Conservation (phyloP, 2,329 filamentous ascomycete genomes). For the Pseudogymnoascus sp. region DNA sequence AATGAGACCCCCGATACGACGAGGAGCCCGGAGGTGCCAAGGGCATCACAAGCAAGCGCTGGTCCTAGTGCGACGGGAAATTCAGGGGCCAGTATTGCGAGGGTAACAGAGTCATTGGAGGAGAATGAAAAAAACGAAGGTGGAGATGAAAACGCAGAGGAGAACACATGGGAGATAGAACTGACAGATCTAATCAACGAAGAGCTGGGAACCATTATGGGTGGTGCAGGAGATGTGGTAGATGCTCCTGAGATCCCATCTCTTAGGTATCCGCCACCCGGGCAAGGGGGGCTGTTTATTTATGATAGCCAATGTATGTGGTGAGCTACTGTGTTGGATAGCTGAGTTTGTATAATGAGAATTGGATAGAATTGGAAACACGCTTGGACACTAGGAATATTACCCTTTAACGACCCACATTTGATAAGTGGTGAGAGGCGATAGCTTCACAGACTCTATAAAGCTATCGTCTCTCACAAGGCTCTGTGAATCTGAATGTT, state of each 20-base stretch:
- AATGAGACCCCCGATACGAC: not conserved
- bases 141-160: not conserved
- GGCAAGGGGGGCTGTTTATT: not conserved
- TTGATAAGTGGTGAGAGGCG: not conserved
- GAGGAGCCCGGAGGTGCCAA: not conserved
- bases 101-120: not conserved
- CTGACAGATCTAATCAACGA: not conserved
- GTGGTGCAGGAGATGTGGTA: not conserved
- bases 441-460: not conserved
- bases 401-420: not conserved
- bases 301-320: not conserved
- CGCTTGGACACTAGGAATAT: not conserved
- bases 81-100: not conserved
- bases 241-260: not conserved
- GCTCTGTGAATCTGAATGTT: not conserved
- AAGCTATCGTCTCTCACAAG: not conserved
- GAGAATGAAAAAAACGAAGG: not conserved
- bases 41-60: not conserved
- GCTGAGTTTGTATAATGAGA: not conserved
- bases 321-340: not conserved
- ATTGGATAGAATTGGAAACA: not conserved
- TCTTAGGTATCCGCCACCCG: not conserved
- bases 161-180: not conserved
- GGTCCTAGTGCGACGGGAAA: not conserved
- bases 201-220: not conserved